Percentiles rank a stretch among this genome's conserved stretches.
Evolutionary conservation across 2,329 filamentous ascomycete species (phyloP).

Genomic region (Paecilomyces fulvus): DNA sequence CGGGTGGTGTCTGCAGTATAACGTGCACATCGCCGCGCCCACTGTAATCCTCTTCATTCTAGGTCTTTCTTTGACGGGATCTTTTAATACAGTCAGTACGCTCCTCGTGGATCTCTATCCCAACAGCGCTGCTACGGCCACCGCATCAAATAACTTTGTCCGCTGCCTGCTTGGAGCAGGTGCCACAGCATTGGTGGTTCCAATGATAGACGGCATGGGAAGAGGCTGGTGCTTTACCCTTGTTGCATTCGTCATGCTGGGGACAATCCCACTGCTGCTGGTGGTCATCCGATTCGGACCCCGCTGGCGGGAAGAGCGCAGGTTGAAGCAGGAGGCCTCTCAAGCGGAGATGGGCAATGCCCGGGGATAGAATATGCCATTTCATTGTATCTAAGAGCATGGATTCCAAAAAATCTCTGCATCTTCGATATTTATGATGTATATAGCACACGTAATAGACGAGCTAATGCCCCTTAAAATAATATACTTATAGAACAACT

Average conservation of each 20-base stretch:
- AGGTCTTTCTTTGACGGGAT: conserved; percentile 31
- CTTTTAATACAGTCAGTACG: conserved; percentile 38
- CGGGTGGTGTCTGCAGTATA: conserved; percentile 33
- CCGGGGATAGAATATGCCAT: background rate
- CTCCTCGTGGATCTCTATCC: conserved; percentile 41
- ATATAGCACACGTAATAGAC: background rate
- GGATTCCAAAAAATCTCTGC: background rate
- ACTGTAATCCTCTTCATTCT: conserved; percentile 33
- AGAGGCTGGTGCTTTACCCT: conserved; percentile 31
- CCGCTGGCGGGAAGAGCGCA: conserved; percentile 35
- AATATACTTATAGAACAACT: background rate
- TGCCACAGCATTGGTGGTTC: conserved; percentile 34
- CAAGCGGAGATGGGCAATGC: conserved; percentile 2
- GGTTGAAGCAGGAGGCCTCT: conserved; percentile 18
- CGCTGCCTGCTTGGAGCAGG: conserved; percentile 38
- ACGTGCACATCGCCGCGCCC: conserved; percentile 25
- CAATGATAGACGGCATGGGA: conserved; percentile 29
- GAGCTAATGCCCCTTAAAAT: background rate
- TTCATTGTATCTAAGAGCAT: no score
- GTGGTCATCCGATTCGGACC: conserved; percentile 34
- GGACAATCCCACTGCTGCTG: conserved; percentile 33
- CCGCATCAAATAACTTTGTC: conserved; percentile 37
- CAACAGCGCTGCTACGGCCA: conserved; percentile 31
- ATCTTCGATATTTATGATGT: background rate
- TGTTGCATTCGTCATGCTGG: conserved; percentile 31